Conservation (phyloP, 2,329 filamentous ascomycete genomes). For the Monosporascus sp. region DNA sequence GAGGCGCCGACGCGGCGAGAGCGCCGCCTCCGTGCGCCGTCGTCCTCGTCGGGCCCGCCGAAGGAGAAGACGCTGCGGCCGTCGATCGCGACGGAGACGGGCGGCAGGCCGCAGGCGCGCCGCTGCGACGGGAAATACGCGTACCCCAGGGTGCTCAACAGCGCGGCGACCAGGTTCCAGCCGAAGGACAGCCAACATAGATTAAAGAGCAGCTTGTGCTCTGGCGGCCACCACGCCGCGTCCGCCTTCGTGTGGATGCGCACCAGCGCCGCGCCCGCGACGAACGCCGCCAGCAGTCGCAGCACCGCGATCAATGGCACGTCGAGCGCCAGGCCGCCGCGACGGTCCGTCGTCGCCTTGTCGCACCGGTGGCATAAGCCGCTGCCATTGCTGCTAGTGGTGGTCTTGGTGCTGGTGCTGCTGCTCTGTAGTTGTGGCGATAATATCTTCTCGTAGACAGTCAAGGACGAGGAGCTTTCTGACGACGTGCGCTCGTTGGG, state of each 20-base stretch:
- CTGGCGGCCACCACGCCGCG: conserved; percentile 21
- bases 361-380: conserved; percentile 5
- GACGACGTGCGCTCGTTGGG: conserved; percentile 11
- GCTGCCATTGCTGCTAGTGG: background rate
- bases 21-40: conserved; percentile 16
- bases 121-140: conserved; percentile 20
- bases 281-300: conserved; percentile 15
- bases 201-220: conserved; percentile 20
- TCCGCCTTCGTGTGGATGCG: conserved; percentile 20
- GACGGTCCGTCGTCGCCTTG: conserved; percentile 2
- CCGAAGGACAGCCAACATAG: conserved; percentile 18
- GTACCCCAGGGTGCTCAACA: conserved; percentile 17
- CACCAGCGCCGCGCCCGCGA: conserved; percentile 18
- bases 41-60: conserved; percentile 21
- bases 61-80: conserved; percentile 17
- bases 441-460: conserved; percentile 7
- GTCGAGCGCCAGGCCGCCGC: conserved; percentile 12
- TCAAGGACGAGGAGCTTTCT: conserved; percentile 6
- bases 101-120: conserved; percentile 19
- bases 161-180: conserved; percentile 18
- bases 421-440: conserved; percentile 6
- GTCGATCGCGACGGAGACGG: conserved; percentile 15
- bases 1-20: conserved; percentile 17
- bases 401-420: background rate
- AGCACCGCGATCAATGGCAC: conserved; percentile 20